Percentiles rank a stretch among this genome's conserved stretches.
Conservation (phyloP, 2,329 filamentous ascomycete species). For the Penicillium aurantiogriseum region DNA sequence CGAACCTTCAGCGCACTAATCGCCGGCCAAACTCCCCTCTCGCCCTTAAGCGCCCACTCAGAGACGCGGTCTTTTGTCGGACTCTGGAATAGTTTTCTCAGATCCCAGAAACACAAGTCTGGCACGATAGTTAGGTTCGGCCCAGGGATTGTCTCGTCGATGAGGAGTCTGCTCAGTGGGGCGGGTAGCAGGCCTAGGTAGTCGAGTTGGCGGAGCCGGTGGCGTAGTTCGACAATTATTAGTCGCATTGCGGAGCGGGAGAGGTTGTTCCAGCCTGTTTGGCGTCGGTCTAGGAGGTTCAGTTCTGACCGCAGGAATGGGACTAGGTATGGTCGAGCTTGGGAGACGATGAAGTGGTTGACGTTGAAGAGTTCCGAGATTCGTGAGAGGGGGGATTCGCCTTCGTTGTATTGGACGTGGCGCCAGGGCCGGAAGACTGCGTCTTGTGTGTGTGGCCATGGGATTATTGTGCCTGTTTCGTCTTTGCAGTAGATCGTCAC, state of each 20-base stretch:
- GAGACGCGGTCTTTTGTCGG: slow-evolving; percentile 73
- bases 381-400: slow-evolving; percentile 65
- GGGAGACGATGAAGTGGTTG: slow-evolving; percentile 92
- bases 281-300: slow-evolving; percentile 65
- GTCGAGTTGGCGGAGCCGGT: slow-evolving; percentile 78
- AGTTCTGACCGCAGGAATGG: slow-evolving; percentile 81
- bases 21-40: slow-evolving; percentile 87
- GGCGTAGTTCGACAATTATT: slow-evolving; percentile 72
- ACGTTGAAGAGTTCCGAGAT: slow-evolving; percentile 85
- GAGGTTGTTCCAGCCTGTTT: slow-evolving; percentile 59
- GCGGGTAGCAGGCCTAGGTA: slow-evolving; percentile 70
- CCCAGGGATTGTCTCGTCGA: slow-evolving; percentile 78
- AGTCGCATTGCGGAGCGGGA: slow-evolving; percentile 61
- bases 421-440: slow-evolving; percentile 69
- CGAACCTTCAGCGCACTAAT: slow-evolving; percentile 77
- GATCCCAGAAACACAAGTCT: slow-evolving; percentile 69
- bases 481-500: slow-evolving; percentile 76
- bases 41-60: slow-evolving; percentile 82
- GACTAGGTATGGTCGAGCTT: slow-evolving; percentile 84
- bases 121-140: slow-evolving; percentile 79
- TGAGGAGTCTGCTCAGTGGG: slow-evolving; percentile 69
- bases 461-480: slow-evolving; percentile 66
- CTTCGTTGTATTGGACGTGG: slow-evolving; percentile 63
- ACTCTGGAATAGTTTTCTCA: slow-evolving; percentile 75
- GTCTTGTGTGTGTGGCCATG: slow-evolving; percentile 64